phyloP scores from a whole-genome alignment of 345 rosid species.

The Populus euphratica region DNA sequence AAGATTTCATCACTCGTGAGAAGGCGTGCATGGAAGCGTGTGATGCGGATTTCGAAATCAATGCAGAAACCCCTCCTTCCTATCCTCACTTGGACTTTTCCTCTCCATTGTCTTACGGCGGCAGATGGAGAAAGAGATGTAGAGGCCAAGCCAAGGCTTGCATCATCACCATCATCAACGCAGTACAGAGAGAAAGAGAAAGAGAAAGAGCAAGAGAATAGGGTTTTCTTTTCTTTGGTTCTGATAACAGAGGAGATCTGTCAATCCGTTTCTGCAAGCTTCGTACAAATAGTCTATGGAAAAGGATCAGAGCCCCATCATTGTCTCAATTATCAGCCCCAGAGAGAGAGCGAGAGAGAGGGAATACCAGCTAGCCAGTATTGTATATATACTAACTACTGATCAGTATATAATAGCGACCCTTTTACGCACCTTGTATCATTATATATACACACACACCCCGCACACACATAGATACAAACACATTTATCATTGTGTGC shows the following conservation, averaged over 20 bases:
- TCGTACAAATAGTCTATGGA: constrained; percentile 32
- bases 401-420: too few species aligned
- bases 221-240: not conserved
- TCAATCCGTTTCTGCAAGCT: constrained; percentile 30
- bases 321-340: constrained; percentile 41
- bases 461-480: too few species aligned
- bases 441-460: too few species aligned
- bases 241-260: constrained; percentile 18
- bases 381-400: too few species aligned
- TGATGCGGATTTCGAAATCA: constrained; percentile 39
- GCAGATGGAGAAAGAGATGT: constrained; percentile 29
- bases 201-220: not conserved
- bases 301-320: constrained; percentile 55
- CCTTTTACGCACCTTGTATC: too few species aligned
- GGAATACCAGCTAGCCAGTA: too few species aligned
- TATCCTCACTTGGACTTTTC: not conserved
- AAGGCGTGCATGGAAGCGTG: constrained; percentile 61
- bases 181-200: not conserved
- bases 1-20: constrained; percentile 13
- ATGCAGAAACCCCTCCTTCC: constrained; percentile 14
- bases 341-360: too few species aligned
- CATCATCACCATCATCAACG: constrained; percentile 5
- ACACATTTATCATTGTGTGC: too few species aligned
- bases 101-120: constrained; percentile 28
- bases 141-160: not conserved